Percentiles rank a stretch among this genome's conserved stretches.
phyloP scores from a whole-genome alignment of 345 rosid genomes.

The Bruguiera gymnorhiza region DNA sequence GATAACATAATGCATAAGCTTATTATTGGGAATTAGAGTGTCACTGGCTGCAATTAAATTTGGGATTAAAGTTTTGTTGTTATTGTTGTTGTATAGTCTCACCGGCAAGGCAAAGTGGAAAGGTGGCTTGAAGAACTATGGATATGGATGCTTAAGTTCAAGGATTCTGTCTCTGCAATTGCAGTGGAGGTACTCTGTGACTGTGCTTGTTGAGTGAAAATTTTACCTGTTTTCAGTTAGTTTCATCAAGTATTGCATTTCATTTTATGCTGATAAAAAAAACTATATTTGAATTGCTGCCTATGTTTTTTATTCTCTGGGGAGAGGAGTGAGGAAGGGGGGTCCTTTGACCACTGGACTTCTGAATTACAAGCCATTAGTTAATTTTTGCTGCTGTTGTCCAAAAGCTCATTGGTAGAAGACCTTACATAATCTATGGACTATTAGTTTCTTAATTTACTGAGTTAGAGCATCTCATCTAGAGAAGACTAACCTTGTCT shows the following conservation, averaged over 20 bases:
- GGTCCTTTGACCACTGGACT: too few relatives aligned
- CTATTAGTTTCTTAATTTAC: background rate
- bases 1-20: background rate
- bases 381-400: background rate
- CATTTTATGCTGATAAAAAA: too few relatives aligned
- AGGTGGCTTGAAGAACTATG: slow-evolving; percentile 78
- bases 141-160: slow-evolving; percentile 79
- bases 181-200: slow-evolving; percentile 58
- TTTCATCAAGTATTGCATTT: background rate
- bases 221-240: background rate
- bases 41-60: too few relatives aligned
- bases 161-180: slow-evolving; percentile 57
- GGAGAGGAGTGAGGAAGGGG: too few relatives aligned
- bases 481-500: too few relatives aligned
- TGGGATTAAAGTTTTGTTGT: too few relatives aligned
- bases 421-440: too few relatives aligned
- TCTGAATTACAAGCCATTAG: background rate
- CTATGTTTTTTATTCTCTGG: too few relatives aligned
- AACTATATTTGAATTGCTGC: too few relatives aligned
- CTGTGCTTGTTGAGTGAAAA: background rate
- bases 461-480: background rate
- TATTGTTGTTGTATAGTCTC: slow-evolving; percentile 40
- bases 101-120: slow-evolving; percentile 60
- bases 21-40: slow-evolving; percentile 7
- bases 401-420: background rate